Base-by-base conservation (phyloP, 2,329 filamentous ascomycete genomes). In the Trichoderma sp. region DNA sequence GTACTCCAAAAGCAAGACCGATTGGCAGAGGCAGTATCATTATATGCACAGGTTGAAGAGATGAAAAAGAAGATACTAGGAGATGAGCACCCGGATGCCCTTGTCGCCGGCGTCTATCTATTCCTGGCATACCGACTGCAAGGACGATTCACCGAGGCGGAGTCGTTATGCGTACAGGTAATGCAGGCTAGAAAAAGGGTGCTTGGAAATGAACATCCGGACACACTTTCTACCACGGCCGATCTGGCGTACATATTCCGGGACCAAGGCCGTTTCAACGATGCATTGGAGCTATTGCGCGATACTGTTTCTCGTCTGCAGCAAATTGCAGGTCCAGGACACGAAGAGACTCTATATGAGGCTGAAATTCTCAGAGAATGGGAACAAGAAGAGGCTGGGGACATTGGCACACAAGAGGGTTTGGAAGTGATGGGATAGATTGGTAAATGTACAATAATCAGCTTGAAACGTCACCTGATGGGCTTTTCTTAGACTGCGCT, bases 121-220 rank as follows among this genome's bases (percentile, higher is more conserved):
- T 2, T 8, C 1, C 1, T 1, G 6, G 10, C 7, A 21, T 21
- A 5, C 7, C 18, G 2, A 11, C 0, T 6, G 6, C 43, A 46
- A 21, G n/a, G 8, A 3, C 18, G 43, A 21, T 46, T 46, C 21
- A 4, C 7, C n/a, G 43, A 46, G 43, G 43, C 43, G 5, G 43
- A 46, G 4, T 46, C n/a, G 18, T 11, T 46, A 46, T 8, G 8
- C 3, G 18, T 46, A 21, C 43, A 46, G 43, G 7, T 46, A 8
- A 4, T 46, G 4, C 6, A 46, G 2, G 8, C 18, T 4, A 46
- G 18, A 8, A 10, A 8, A n/a, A 21, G 43, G 43, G 18, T 46
- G 11, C 43, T 46, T 7, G 43, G 43, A 4, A 7, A 46, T 21
- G 43, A 46, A 3, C 43, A 46, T 21, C 1, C 7, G 21, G 3